Base-by-base conservation (phyloP, 805 yeast species). In the Candida succiphila region DNA sequence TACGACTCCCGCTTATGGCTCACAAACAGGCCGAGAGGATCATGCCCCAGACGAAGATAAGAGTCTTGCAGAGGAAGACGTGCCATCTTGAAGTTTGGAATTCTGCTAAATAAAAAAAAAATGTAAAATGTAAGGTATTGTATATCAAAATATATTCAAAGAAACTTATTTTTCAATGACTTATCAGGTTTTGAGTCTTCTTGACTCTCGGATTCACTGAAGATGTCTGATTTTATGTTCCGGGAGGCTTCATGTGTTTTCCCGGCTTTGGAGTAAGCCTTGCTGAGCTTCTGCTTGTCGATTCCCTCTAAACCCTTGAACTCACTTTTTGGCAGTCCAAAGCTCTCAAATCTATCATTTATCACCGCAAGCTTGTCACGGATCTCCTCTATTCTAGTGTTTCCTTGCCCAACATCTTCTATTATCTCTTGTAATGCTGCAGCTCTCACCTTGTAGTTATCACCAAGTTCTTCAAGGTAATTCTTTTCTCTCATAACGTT, bases 401-500 rank as follows among this genome's bases (percentile, higher is more conserved):
- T 44, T 3, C 53, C 55, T 2, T 38, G 28, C 20, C 44, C 32
- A 22, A 65, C 44, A 32, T 54, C 55, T 3, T 37, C 41, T 1
- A 52, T 45, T 2, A 63, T 43, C 7, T 60, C 67, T 18, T 49
- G 43, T 21, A 64, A 42, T 14, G 62, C 50, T 3, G 30, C 35
- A 32, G 58, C 54, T 41, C 66, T 61, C 25, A 62, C 46, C 7
- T 44, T 42, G 40, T 68, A 67, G 15, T 60, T 59, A 21, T 59
- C 61, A 21, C 52, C 53, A 28, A 70, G 43, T 19, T 56, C 57
- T 23, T 69, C 75, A n/a, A 54, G 43, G 24, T 60, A 58, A 37
- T 64, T 67, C 29, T 67, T 54, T 35, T 56, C 64, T 31, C 64
- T 54, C 58, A 67, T 65, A 27, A 65, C 56, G 37, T 71, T 73